Conservation (phyloP, 331 rosid species). For the Acacia pycnantha region DNA sequence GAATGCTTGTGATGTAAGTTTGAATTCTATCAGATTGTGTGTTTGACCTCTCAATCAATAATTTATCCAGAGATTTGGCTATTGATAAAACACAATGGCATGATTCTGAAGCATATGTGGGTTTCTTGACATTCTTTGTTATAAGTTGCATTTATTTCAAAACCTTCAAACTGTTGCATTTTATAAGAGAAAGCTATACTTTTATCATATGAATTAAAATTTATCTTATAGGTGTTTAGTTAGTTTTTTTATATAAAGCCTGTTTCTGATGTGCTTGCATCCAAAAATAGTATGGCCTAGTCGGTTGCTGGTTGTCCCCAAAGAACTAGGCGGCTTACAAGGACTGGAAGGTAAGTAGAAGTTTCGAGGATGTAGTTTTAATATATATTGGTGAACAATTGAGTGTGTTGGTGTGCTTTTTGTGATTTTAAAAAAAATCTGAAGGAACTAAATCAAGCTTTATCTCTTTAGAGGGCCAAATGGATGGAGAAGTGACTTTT, state of each 20-base stretch:
- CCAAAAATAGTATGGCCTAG: neutral
- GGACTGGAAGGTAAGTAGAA: slow-evolving; percentile 36
- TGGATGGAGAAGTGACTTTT: neutral
- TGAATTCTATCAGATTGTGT: slow-evolving; percentile 3
- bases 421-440: neutral
- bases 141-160: slow-evolving; percentile 1
- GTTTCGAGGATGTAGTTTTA: neutral
- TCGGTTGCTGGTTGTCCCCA: slow-evolving; percentile 26
- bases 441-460: neutral
- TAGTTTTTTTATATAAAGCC: neutral
- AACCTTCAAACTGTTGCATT: neutral
- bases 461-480: neutral
- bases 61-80: too few species aligned
- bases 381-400: neutral
- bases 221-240: neutral
- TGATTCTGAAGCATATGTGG: neutral
- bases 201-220: neutral
- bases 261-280: slow-evolving; percentile 6
- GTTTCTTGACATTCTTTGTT: slow-evolving; percentile 6
- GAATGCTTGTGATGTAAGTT: neutral
- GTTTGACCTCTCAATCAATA: neutral
- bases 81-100: neutral
- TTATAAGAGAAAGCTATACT: neutral
- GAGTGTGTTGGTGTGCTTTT: neutral
- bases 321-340: slow-evolving; percentile 22